These are phyloP conservation scores for Globisporangium viniferum DNA, from an alignment of 352 stramenopile species.

Conservation along the genomic window DNA sequence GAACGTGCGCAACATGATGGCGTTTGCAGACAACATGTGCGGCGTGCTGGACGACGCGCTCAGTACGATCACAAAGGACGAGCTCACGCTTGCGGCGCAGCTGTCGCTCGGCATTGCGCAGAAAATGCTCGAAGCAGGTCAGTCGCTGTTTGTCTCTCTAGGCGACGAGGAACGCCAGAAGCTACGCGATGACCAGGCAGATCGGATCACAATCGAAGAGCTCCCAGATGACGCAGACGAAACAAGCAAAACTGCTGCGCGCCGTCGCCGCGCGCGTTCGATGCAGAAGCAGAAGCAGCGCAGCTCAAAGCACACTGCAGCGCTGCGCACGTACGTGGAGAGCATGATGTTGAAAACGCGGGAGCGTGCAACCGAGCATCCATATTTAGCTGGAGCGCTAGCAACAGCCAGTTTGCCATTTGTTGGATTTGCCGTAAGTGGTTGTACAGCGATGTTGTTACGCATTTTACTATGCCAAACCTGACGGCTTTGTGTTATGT, in stretches of 20 bases:
- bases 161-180: slow-evolving; percentile 58
- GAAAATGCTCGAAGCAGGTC: slow-evolving; percentile 63
- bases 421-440: slow-evolving; percentile 66
- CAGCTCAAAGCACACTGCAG: slow-evolving; percentile 30
- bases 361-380: slow-evolving; percentile 44
- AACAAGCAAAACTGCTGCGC: slow-evolving; percentile 10
- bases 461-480: background rate
- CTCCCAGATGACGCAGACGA: slow-evolving; percentile 35
- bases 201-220: slow-evolving; percentile 77
- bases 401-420: slow-evolving; percentile 64
- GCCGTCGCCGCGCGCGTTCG: background rate
- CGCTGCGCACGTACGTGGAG: slow-evolving; percentile 49
- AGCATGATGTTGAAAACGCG: slow-evolving; percentile 39
- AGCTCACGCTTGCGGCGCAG: slow-evolving; percentile 62
- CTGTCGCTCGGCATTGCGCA: slow-evolving; percentile 73
- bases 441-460: background rate
- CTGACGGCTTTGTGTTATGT: slow-evolving; percentile 1
- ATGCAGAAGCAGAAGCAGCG: slow-evolving; percentile 21
- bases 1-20: slow-evolving; percentile 70
- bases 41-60: slow-evolving; percentile 68
- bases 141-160: slow-evolving; percentile 69
- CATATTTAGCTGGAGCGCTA: slow-evolving; percentile 59
- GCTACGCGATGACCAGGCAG: slow-evolving; percentile 29
- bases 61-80: slow-evolving; percentile 69
- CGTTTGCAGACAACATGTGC: slow-evolving; percentile 74